A percentile compares a stretch with the other conserved stretches of the same genome.
Conservation (phyloP, 2,329 filamentous ascomycete species). For the Neonectria sp. region DNA sequence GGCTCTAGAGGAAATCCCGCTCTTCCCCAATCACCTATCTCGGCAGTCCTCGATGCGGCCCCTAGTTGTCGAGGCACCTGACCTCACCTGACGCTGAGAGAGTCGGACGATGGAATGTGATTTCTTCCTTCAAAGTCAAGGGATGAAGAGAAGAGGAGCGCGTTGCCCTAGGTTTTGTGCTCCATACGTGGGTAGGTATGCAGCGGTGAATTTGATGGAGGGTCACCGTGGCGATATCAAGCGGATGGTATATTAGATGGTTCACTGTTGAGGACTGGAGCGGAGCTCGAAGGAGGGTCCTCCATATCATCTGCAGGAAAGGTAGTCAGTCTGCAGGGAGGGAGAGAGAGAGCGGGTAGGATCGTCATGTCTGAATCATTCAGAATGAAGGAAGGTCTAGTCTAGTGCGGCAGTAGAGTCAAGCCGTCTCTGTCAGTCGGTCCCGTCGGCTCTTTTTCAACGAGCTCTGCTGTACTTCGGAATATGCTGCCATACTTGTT, state of each 20-base stretch:
- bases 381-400: not conserved
- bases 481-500: too few relatives aligned
- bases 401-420: too few relatives aligned
- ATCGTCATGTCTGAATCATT: not conserved
- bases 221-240: constrained; percentile 20
- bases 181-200: constrained; percentile 6
- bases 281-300: not conserved
- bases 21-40: constrained; percentile 35
- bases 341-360: not conserved
- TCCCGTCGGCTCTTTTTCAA: too few relatives aligned
- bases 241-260: constrained; percentile 14
- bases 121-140: not conserved
- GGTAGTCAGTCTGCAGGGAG: too few relatives aligned
- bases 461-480: too few relatives aligned
- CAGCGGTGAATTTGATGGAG: not conserved
- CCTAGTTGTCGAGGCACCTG: constrained; percentile 29
- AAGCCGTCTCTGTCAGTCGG: too few relatives aligned
- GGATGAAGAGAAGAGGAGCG: not conserved
- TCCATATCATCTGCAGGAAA: not conserved
- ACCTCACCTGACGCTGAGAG: constrained; percentile 23
- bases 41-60: constrained; percentile 31
- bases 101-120: constrained; percentile 13
- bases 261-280: constrained; percentile 17
- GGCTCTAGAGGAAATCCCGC: constrained; percentile 15
- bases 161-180: constrained; percentile 3